Conservation (phyloP, 2,329 filamentous ascomycete species). For the Trichoderma semiorbis region DNA sequence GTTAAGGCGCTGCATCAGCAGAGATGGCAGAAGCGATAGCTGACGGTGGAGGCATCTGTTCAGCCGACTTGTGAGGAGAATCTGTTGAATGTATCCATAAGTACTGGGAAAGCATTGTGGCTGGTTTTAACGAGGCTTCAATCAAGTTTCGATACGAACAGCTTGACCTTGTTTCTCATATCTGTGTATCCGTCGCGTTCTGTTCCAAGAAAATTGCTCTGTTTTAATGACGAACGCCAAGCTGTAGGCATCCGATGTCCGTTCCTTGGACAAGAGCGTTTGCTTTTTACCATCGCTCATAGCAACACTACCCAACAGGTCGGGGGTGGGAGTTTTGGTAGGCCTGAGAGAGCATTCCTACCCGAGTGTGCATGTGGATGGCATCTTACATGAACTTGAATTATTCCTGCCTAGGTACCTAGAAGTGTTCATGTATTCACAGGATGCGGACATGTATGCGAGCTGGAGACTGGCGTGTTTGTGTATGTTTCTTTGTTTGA, state of each 20-base stretch:
- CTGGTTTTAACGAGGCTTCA: background rate
- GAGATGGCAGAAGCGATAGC: conserved; percentile 5
- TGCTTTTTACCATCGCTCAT: background rate
- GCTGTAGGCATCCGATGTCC: background rate
- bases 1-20: conserved; percentile 28
- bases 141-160: background rate
- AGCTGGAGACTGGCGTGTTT: background rate
- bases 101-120: background rate
- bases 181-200: background rate
- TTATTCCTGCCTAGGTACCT: background rate
- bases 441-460: background rate
- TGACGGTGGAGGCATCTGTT: background rate
- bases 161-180: background rate
- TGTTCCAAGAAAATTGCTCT: background rate
- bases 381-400: background rate
- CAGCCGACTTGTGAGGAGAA: background rate
- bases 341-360: background rate
- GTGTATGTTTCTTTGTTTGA: background rate
- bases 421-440: background rate
- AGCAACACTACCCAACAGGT: background rate
- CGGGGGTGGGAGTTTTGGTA: background rate
- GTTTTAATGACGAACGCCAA: background rate
- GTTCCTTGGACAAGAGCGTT: background rate
- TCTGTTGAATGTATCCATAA: background rate
- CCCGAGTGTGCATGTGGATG: background rate